phyloP scores from a whole-genome alignment of 352 stramenopile genomes.

The Phytophthora parvispora region DNA sequence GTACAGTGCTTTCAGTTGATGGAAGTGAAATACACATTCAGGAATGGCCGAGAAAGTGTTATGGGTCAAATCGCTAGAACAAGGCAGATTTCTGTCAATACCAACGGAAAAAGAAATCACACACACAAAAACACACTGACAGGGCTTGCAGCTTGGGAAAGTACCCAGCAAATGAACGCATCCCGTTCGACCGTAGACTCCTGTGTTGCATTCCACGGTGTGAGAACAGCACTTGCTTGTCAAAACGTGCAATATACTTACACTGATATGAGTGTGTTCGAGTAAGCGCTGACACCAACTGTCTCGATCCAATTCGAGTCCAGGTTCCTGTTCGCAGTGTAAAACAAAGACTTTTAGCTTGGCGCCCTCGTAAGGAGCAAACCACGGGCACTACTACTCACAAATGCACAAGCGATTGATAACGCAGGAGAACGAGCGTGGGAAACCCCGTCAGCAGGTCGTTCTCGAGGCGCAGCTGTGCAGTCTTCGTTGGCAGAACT shows the following conservation, averaged over 20 bases:
- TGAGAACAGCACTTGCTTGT: not conserved
- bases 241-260: not conserved
- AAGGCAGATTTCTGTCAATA: not conserved
- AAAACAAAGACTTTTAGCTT: not conserved
- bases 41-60: constrained; percentile 13
- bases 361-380: not conserved
- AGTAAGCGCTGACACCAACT: not conserved
- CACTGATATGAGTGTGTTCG: constrained; percentile 5
- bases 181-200: constrained; percentile 11
- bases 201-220: not conserved
- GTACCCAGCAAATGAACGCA: constrained; percentile 15
- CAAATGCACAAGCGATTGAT: constrained; percentile 5
- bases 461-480: constrained; percentile 6
- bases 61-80: not conserved
- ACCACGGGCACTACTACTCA: not conserved
- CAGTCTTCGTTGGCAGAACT: not conserved
- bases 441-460: constrained; percentile 4
- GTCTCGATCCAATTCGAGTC: constrained; percentile 12
- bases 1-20: constrained; percentile 13
- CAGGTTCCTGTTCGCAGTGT: constrained; percentile 15
- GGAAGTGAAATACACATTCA: constrained; percentile 2
- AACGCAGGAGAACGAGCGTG: not conserved
- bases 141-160: constrained; percentile 13
- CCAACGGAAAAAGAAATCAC: not conserved
- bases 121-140: not conserved